These are phyloP conservation scores for Saccharomycopsis malanga DNA, from an alignment of 805 yeast species.

Conservation along the genomic window DNA sequence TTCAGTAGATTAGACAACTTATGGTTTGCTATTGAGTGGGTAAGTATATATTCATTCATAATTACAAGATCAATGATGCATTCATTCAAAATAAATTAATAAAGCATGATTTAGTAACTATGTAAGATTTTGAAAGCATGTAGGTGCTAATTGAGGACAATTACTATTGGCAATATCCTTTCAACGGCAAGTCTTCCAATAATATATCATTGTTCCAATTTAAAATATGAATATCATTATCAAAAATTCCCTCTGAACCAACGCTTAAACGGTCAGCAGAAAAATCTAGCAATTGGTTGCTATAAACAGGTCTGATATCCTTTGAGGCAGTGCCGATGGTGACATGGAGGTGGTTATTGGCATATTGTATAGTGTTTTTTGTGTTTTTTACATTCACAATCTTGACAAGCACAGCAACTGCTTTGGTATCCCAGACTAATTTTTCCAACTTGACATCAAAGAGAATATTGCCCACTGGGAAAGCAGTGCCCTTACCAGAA, in stretches of 20 bases:
- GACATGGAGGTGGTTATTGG: slow-evolving; percentile 49
- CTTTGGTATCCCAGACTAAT: slow-evolving; percentile 43
- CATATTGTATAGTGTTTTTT: slow-evolving; percentile 8
- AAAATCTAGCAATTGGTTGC: slow-evolving; percentile 36
- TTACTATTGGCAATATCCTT: too few relatives aligned
- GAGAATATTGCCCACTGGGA: not conserved
- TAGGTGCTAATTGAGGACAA: too few relatives aligned
- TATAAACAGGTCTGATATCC: slow-evolving; percentile 42
- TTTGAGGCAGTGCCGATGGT: slow-evolving; percentile 58
- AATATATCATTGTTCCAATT: not conserved
- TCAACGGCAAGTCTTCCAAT: slow-evolving; percentile 7
- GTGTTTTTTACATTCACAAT: slow-evolving; percentile 23
- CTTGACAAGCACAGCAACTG: slow-evolving; percentile 49
- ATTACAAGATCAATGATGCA: too few relatives aligned
- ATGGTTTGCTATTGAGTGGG: too few relatives aligned
- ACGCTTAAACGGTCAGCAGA: not conserved
- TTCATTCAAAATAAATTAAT: too few relatives aligned
- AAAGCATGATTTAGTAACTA: too few relatives aligned
- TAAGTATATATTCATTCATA: too few relatives aligned
- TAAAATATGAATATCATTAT: not conserved
- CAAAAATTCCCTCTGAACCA: not conserved
- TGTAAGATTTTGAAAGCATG: too few relatives aligned
- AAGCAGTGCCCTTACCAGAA: not conserved
- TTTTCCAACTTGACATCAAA: slow-evolving; percentile 38
- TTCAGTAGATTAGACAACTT: too few relatives aligned